Conservation (phyloP, 768 basidiomycete species). For the Polyporus arcularius region DNA sequence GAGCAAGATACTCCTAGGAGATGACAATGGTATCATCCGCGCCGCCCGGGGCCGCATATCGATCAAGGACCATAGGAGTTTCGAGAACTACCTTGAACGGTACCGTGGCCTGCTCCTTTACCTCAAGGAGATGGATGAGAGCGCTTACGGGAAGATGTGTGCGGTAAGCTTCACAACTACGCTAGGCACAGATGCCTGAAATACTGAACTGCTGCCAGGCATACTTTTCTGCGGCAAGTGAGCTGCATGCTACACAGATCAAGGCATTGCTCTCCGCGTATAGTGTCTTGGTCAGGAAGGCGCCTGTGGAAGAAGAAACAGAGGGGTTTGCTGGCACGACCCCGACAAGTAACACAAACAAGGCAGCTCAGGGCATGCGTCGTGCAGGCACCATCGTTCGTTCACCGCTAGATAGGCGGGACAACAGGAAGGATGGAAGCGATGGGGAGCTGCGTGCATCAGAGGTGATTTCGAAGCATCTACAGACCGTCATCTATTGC, state of each 20-base stretch:
- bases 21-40: constrained; percentile 56
- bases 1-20: constrained; percentile 70
- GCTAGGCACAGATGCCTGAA: not conserved
- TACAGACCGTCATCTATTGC: not conserved
- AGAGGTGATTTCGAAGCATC: constrained; percentile 49
- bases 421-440: constrained; percentile 54
- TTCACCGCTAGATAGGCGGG: constrained; percentile 61
- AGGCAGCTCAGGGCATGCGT: constrained; percentile 61
- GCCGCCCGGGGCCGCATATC: constrained; percentile 45
- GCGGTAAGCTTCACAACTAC: constrained; percentile 55
- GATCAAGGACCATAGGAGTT: constrained; percentile 62
- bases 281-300: constrained; percentile 60
- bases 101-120: constrained; percentile 92
- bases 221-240: constrained; percentile 87
- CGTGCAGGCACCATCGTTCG: constrained; percentile 87
- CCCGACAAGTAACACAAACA: constrained; percentile 35
- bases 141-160: constrained; percentile 83
- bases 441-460: constrained; percentile 69
- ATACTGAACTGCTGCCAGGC: constrained; percentile 47
- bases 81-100: constrained; percentile 83
- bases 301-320: constrained; percentile 71
- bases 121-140: constrained; percentile 95
- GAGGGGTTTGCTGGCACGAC: constrained; percentile 44
- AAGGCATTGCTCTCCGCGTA: constrained; percentile 67
- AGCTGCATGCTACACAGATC: constrained; percentile 80